These are phyloP conservation scores for Auriscalpium orientale DNA, from an alignment of 768 basidiomycete genomes.

Conservation along the genomic window DNA sequence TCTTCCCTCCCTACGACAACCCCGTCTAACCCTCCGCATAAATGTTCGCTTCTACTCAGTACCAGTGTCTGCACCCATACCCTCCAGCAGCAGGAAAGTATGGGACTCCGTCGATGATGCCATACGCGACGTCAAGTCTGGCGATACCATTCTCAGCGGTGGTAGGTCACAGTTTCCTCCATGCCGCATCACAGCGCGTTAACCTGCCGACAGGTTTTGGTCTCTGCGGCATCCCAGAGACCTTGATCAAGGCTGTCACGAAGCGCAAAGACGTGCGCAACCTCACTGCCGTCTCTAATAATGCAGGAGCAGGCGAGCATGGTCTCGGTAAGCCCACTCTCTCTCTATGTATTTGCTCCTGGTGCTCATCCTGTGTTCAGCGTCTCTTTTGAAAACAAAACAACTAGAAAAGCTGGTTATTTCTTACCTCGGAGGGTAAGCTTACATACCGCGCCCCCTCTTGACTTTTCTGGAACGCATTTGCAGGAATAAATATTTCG, in stretches of 20 bases:
- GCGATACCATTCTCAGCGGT: slow-evolving; percentile 69
- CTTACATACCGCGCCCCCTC: not conserved
- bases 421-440: slow-evolving; percentile 80
- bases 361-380: slow-evolving; percentile 28
- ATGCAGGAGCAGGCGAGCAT: slow-evolving; percentile 61
- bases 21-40: slow-evolving; percentile 12
- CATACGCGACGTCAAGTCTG: slow-evolving; percentile 73
- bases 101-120: slow-evolving; percentile 77
- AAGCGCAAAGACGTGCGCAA: slow-evolving; percentile 62
- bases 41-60: slow-evolving; percentile 17
- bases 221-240: slow-evolving; percentile 84
- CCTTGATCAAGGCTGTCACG: slow-evolving; percentile 68
- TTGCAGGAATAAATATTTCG: slow-evolving; percentile 74
- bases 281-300: slow-evolving; percentile 81
- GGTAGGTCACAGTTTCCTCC: slow-evolving; percentile 37
- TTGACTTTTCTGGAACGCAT: not conserved
- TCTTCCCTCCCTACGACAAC: slow-evolving; percentile 6
- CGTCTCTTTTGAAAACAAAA: slow-evolving; percentile 58
- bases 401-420: slow-evolving; percentile 78
- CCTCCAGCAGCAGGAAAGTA: slow-evolving; percentile 43
- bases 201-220: slow-evolving; percentile 58
- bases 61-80: slow-evolving; percentile 22
- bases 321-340: slow-evolving; percentile 50
- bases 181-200: too few relatives aligned
- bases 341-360: not conserved